phyloP scores from a whole-genome alignment of 345 rosid species.

The Boechera stricta region DNA sequence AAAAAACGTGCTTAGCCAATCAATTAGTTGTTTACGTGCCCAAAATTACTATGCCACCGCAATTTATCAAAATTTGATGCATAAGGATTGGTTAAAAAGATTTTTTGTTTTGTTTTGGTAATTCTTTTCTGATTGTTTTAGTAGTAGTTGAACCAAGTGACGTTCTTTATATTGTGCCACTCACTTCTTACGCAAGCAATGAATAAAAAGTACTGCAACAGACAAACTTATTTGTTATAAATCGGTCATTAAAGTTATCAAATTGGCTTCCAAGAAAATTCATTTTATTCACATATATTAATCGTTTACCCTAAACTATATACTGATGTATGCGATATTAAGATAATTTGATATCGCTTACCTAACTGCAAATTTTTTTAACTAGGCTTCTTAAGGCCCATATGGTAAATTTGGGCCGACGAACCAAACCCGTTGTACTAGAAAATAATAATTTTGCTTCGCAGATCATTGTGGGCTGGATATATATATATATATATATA shows the following conservation, averaged over 20 bases:
- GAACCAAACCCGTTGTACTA: background rate
- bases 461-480: background rate
- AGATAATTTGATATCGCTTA: too few species aligned
- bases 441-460: background rate
- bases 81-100: background rate
- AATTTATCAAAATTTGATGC: background rate
- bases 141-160: slow-evolving; percentile 42
- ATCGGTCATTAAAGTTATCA: slow-evolving; percentile 23
- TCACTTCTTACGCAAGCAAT: slow-evolving; percentile 41
- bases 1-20: slow-evolving; percentile 24
- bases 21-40: background rate
- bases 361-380: too few species aligned
- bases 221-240: slow-evolving; percentile 43
- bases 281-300: slow-evolving; percentile 13
- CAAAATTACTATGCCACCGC: background rate
- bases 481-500: too few species aligned
- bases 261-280: background rate
- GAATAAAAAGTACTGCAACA: slow-evolving; percentile 34
- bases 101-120: background rate
- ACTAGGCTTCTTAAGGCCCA: slow-evolving; percentile 30
- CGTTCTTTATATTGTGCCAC: background rate
- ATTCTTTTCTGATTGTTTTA: background rate
- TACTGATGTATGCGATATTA: background rate
- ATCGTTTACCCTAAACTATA: background rate
- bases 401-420: background rate